Evolutionary conservation across 495 filamentous ascomycete genomes (phyloP).

Genomic region (Acidiella bohemica): DNA sequence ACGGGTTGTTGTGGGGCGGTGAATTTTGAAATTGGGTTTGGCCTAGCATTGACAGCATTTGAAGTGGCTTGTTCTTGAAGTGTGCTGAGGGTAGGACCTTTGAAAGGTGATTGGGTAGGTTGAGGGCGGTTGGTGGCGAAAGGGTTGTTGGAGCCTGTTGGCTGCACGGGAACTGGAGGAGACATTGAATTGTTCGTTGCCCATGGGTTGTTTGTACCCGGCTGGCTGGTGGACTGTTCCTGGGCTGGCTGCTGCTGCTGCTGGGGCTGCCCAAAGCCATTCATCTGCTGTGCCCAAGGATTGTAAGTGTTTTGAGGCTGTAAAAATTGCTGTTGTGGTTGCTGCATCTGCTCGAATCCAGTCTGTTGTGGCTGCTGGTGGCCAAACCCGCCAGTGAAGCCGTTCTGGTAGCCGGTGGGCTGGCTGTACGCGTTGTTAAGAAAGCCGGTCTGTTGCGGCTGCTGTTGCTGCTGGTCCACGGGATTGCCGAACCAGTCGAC

Average conservation of each 20-base stretch:
- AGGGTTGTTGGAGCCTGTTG: constrained; percentile 93
- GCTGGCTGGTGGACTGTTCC: constrained; percentile 46
- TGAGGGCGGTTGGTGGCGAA: constrained; percentile 54
- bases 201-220: constrained; percentile 84
- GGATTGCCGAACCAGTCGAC: constrained; percentile 97
- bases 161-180: constrained; percentile 44
- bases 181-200: constrained; percentile 33
- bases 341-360: constrained; percentile 33
- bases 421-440: constrained; percentile 75
- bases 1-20: constrained; percentile 29
- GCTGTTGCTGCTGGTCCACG: constrained; percentile 55
- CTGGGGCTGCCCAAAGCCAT: constrained; percentile 36
- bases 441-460: constrained; percentile 68
- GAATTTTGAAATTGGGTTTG: constrained; percentile 28
- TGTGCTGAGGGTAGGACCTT: constrained; percentile 38
- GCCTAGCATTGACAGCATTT: constrained; percentile 26
- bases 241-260: constrained; percentile 30
- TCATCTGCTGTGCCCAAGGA: constrained; percentile 48
- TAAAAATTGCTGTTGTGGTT: constrained; percentile 36
- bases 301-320: constrained; percentile 73
- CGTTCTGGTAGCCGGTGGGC: constrained; percentile 46
- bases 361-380: constrained; percentile 49
- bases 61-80: constrained; percentile 36
- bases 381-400: constrained; percentile 27
- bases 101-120: constrained; percentile 14